These are phyloP conservation scores for Arthrobotrys musiformis DNA, from an alignment of 2,329 filamentous ascomycete species.

Conservation along the genomic window DNA sequence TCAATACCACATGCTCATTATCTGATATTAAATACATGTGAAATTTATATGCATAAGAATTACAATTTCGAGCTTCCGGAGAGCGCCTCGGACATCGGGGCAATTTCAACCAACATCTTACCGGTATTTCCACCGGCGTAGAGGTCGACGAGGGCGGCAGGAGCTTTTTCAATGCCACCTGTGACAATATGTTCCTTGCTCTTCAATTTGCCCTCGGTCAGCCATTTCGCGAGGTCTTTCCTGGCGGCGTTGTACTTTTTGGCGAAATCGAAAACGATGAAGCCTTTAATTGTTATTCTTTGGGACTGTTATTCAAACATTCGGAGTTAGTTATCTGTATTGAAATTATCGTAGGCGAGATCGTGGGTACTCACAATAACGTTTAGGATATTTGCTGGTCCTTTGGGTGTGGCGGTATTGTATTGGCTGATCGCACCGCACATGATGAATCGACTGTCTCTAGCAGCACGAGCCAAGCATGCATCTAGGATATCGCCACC, in stretches of 20 bases:
- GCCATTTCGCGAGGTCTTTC: conserved; percentile 73
- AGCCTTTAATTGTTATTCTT: conserved; percentile 74
- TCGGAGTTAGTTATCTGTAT: conserved; percentile 61
- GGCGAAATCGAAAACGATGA: conserved; percentile 77
- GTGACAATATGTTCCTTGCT: conserved; percentile 76
- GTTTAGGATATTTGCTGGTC: conserved; percentile 63
- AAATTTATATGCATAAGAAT: neutral
- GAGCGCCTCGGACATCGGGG: conserved; percentile 41
- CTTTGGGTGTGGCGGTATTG: conserved; percentile 69
- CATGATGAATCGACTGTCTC: conserved; percentile 74
- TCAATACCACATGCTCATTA: neutral
- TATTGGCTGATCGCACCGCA: conserved; percentile 78
- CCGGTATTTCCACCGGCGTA: conserved; percentile 78
- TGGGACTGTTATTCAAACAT: conserved; percentile 63
- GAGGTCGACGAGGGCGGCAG: conserved; percentile 72
- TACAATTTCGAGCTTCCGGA: conserved; percentile 35
- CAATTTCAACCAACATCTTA: conserved; percentile 69
- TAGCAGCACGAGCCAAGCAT: conserved; percentile 73
- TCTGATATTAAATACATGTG: neutral
- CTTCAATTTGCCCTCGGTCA: conserved; percentile 78
- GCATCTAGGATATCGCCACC: conserved; percentile 77
- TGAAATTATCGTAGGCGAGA: neutral
- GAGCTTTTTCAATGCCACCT: conserved; percentile 74
- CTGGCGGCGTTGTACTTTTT: conserved; percentile 70
- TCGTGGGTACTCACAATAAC: conserved; percentile 34